Percentiles rank a stretch among this genome's conserved stretches.
These are phyloP conservation scores for Gillenia trifoliata DNA, from an alignment of 306 rosid species.

Conservation along the genomic window DNA sequence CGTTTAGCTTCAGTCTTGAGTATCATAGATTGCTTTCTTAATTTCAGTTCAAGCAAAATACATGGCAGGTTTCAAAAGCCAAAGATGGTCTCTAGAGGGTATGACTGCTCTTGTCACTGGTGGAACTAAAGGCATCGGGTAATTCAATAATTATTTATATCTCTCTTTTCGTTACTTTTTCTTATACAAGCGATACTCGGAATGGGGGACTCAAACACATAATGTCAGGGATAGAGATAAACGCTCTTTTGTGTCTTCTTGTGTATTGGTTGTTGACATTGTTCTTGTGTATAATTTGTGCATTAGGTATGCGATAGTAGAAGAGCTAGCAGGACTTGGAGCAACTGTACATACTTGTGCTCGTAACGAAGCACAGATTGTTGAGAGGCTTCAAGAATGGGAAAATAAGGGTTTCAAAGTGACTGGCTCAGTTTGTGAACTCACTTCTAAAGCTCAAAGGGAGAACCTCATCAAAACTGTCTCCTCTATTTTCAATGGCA, in stretches of 20 bases:
- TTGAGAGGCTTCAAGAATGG: constrained; percentile 27
- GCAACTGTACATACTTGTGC: constrained; percentile 31
- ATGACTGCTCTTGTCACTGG: constrained; percentile 43
- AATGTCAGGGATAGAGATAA: too few relatives aligned
- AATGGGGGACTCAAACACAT: too few relatives aligned
- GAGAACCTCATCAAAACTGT: constrained; percentile 25
- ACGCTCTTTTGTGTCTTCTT: background rate
- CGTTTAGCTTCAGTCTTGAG: too few relatives aligned
- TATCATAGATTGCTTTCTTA: too few relatives aligned
- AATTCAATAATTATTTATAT: background rate
- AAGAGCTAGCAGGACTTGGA: constrained; percentile 35
- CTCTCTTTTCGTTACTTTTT: background rate
- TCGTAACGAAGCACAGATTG: constrained; percentile 18
- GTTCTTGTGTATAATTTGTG: background rate
- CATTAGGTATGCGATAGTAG: constrained; percentile 28
- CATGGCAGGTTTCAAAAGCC: background rate
- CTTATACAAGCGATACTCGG: too few relatives aligned
- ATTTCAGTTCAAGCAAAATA: background rate
- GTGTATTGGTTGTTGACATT: background rate
- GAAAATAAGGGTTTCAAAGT: constrained; percentile 24
- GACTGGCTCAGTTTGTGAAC: constrained; percentile 33
- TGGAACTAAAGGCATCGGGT: constrained; percentile 41
- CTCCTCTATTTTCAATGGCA: constrained; percentile 32
- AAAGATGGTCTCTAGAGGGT: constrained; percentile 40
- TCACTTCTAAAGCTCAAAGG: constrained; percentile 16